Base-by-base conservation (phyloP, 768 basidiomycete species). In the Boletus reticulatus region DNA sequence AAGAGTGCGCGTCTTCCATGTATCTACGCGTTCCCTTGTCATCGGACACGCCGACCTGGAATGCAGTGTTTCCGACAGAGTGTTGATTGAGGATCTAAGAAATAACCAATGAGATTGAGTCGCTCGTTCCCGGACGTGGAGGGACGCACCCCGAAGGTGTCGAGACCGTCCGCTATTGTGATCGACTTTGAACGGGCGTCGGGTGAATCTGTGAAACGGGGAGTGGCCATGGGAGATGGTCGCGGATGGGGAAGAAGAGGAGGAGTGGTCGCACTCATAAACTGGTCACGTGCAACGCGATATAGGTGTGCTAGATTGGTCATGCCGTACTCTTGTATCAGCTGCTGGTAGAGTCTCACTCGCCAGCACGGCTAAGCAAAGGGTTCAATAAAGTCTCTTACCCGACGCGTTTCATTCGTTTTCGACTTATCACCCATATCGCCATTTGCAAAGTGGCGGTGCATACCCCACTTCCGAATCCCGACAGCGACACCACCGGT, bases 1-100 rank as follows among this genome's bases (percentile, higher is more conserved):
- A 97, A 22, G 94, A 93, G 71, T 98, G 94, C 8, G 93, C 85
- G 70, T 98, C 97, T 73, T 98, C 97, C 97, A 98, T 98, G 48
- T 89, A 92, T 60, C 96, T 79, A 58, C 97, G 79, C 52, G 88
- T 81, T 45, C 94, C 92, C 72, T 87, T 94, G 74, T 97, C 93
- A 63, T 96, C 94, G 36, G 86, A 77, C 11, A 88, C 82, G 24
- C 77, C 78, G 48, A 80, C 80, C 51, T 84, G 78, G 72, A 85
- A 93, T 6, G 83, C 77, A 3, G 79, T 69, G 61, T 87, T 84
- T 53, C 84, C 78, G 48, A 77, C 72, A 17, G 91, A 87, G 69
- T 92, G 89, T 54, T 89, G 78, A 62, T 75, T 76, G 62, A 80
- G 77, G 46, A 62, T 75, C 71, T 72, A 44, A 3, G 29, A 38